Percentiles rank a stretch among this genome's conserved stretches.
phyloP scores from a whole-genome alignment of 306 rosid genomes.

The Albizia julibrissin region DNA sequence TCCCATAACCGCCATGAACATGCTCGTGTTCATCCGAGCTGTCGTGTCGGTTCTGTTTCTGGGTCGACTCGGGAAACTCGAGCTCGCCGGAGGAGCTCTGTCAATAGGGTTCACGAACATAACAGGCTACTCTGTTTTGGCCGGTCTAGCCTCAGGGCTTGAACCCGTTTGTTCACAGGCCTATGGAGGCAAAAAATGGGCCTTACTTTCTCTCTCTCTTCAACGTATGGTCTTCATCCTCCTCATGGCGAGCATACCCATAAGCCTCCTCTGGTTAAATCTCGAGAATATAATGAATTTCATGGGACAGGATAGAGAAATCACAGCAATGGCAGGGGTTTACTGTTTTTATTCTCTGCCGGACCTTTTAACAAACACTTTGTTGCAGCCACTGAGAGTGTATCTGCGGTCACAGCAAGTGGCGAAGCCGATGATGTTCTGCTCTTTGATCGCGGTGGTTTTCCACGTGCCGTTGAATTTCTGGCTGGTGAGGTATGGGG shows the following conservation, averaged over 20 bases:
- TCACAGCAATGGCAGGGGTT: constrained; percentile 68
- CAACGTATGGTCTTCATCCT: constrained; percentile 88
- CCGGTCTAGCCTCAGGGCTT: constrained; percentile 88
- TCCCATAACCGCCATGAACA: constrained; percentile 79
- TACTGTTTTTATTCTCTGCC: constrained; percentile 83
- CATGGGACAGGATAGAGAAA: constrained; percentile 72
- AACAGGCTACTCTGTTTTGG: constrained; percentile 93
- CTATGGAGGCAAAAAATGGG: constrained; percentile 77
- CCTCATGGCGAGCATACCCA: constrained; percentile 65
- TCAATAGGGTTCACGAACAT: constrained; percentile 95
- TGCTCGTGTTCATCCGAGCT: constrained; percentile 65
- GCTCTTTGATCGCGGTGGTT: constrained; percentile 69
- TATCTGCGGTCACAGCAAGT: constrained; percentile 75
- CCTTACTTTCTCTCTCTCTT: constrained; percentile 66
- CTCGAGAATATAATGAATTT: constrained; percentile 69
- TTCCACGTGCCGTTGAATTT: constrained; percentile 78
- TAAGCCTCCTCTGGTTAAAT: constrained; percentile 71
- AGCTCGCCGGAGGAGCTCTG: constrained; percentile 98
- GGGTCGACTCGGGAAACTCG: constrained; percentile 79
- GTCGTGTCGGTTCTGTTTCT: constrained; percentile 77
- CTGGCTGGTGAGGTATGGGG: constrained; percentile 63
- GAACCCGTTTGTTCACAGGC: constrained; percentile 96
- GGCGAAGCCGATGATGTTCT: constrained; percentile 88
- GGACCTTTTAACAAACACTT: constrained; percentile 72
- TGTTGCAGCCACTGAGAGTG: constrained; percentile 76